Percentiles rank a stretch among this genome's conserved stretches.
Conservation (phyloP, 306 rosid genomes). For the Glycyrrhiza uralensis region DNA sequence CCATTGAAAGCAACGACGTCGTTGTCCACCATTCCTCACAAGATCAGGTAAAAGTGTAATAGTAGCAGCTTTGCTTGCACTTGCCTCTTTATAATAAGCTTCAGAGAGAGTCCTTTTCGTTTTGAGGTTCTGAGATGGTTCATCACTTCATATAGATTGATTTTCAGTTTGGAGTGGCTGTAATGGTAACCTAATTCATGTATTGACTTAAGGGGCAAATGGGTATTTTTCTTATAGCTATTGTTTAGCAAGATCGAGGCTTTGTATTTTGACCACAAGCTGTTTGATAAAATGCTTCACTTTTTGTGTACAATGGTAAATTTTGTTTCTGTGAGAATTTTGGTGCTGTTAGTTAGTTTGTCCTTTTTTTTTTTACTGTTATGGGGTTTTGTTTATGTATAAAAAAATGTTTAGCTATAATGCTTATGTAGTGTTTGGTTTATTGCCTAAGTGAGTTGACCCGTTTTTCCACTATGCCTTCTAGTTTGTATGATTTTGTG, state of each 20-base stretch:
- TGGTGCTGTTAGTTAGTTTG: background rate
- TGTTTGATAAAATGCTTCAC: conserved; percentile 18
- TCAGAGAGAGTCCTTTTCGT: background rate
- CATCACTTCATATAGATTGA: background rate
- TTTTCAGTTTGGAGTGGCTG: background rate
- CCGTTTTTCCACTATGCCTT: background rate
- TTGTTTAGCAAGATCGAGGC: background rate
- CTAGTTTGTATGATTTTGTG: background rate
- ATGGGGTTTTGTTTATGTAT: background rate
- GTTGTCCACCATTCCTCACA: background rate
- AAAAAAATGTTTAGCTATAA: background rate
- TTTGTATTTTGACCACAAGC: conserved; percentile 5
- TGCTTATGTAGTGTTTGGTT: no score
- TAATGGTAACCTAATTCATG: background rate
- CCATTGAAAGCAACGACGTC: background rate
- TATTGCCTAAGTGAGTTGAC: no score
- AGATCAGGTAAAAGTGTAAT: no score
- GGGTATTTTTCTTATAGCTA: background rate
- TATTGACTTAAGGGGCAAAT: background rate
- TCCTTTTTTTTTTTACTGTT: background rate
- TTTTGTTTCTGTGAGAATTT: no score
- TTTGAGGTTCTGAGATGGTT: background rate
- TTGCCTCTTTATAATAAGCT: background rate
- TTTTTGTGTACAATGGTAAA: no score
- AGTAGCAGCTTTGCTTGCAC: no score